Evolutionary conservation across 306 rosid species (phyloP).

Genomic region (Nissolia schottii): DNA sequence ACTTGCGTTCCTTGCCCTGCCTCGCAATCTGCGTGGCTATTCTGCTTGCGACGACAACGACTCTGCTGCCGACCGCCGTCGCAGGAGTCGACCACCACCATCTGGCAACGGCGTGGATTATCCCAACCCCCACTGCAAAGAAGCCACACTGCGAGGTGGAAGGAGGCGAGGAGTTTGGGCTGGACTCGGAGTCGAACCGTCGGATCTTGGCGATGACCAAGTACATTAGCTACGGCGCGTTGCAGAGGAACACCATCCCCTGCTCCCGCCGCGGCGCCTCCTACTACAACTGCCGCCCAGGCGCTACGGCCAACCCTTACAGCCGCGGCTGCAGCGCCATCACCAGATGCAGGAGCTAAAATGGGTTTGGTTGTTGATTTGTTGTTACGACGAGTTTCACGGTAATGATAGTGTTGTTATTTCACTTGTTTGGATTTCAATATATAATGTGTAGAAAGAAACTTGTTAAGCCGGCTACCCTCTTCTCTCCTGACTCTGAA

Average conservation of each 20-base stretch:
- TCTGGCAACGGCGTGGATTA: constrained; percentile 31
- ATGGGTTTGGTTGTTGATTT: constrained; percentile 40
- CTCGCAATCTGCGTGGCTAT: constrained; percentile 53
- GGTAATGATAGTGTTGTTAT: background rate
- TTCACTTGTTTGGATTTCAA: background rate
- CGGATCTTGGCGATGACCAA: constrained; percentile 69
- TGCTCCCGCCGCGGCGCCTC: constrained; percentile 93
- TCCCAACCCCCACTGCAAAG: background rate
- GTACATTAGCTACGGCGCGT: constrained; percentile 90
- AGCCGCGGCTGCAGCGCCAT: constrained; percentile 88
- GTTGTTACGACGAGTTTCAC: too few species aligned
- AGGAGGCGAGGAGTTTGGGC: constrained; percentile 50
- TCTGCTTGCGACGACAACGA: too few species aligned
- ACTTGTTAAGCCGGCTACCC: too few species aligned
- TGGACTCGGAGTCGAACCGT: constrained; percentile 74
- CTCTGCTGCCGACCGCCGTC: constrained; percentile 15
- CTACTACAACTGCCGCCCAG: constrained; percentile 82
- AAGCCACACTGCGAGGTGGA: constrained; percentile 46
- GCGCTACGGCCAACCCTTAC: constrained; percentile 91
- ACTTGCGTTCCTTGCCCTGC: constrained; percentile 22
- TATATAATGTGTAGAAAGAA: background rate
- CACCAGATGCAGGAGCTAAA: constrained; percentile 85
- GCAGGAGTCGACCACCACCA: constrained; percentile 34
- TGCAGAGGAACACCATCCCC: constrained; percentile 84
- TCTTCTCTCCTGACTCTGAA: background rate